Evolutionary conservation across 345 rosid species (phyloP), one percentile per base, ranked within the genome.

Genomic region (Carallia brachiata): DNA sequence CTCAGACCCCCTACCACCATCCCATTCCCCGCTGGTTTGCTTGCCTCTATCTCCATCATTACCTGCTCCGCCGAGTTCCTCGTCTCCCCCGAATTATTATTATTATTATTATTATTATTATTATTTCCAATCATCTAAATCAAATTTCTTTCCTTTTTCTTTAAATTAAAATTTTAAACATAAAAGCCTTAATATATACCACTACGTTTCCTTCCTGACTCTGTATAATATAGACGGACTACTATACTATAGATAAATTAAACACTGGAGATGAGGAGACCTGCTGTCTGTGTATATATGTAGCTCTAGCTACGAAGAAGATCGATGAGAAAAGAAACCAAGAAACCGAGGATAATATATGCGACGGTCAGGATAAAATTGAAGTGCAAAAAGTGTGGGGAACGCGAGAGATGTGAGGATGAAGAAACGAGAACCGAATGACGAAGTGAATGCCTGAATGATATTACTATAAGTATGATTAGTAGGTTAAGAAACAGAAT

Each of bases 11-110:
- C 85, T 15, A 78, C 82, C 7, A 73, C 85, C 65, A 78, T 77
- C 34, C 87, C 87, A 44, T 62, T 65, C 44, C 69, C 85, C 36
- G 75, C 47, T 27, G 87, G 86, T 71, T 85, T 85, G 67, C 81
- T 82, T 55, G 83, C 70, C 77, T 89, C 98, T 75, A 92, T 89
- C 86, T 90, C 95, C 92, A 78, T 87, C 79, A 73, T 68, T 7
- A 19, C 79, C 17, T 65, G 40, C 30, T 48, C 68, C 4, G 79
- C 60, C 2, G 81, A 58, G 47, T 66, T 56, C 34, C 52, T 77
- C 72, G 62, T 71, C 58, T 19, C 9, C 8, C 57, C 2, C 5
- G 28, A 0, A 37, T 23, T 23, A 23, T 23, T 23, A 23, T 23
- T 23, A 23, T 23, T 23, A 23, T 23, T 23, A 23, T 23, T 23